These are phyloP conservation scores for Colletotrichum horii DNA, from an alignment of 2,329 filamentous ascomycete species.

Conservation along the genomic window DNA sequence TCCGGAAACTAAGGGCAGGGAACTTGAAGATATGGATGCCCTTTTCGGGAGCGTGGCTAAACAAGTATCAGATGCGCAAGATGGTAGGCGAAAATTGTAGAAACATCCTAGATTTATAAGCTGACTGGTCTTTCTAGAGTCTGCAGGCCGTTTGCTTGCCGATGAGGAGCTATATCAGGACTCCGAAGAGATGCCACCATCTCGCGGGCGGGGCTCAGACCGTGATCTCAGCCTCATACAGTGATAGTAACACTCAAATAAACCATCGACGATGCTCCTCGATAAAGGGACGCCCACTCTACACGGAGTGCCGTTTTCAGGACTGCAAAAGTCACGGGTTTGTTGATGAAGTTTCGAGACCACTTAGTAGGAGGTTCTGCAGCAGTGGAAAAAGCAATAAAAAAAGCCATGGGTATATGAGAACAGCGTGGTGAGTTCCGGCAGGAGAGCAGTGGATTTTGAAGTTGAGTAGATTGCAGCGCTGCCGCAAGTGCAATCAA, in stretches of 20 bases:
- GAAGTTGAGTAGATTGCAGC: neutral
- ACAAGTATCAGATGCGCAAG: neutral
- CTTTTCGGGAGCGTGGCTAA: conserved; percentile 36
- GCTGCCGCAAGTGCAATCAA: no score
- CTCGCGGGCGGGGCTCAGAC: neutral
- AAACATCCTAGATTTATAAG: no score
- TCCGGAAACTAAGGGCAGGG: conserved; percentile 48
- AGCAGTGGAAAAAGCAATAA: neutral
- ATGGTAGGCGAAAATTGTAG: neutral
- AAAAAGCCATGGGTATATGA: neutral
- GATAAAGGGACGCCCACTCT: neutral
- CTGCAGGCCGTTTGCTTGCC: neutral
- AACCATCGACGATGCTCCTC: neutral
- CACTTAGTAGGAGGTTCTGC: neutral
- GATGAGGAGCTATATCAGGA: neutral
- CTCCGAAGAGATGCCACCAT: neutral
- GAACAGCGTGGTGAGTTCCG: neutral
- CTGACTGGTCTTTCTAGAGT: neutral
- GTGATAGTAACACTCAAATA: neutral
- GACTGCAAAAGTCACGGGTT: neutral
- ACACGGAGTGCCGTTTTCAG: neutral
- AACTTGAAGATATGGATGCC: conserved; percentile 49
- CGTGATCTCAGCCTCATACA: neutral
- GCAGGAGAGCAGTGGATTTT: neutral
- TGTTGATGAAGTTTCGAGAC: neutral